Conservation (phyloP, 345 rosid genomes). For the Rhizophora mangle region DNA sequence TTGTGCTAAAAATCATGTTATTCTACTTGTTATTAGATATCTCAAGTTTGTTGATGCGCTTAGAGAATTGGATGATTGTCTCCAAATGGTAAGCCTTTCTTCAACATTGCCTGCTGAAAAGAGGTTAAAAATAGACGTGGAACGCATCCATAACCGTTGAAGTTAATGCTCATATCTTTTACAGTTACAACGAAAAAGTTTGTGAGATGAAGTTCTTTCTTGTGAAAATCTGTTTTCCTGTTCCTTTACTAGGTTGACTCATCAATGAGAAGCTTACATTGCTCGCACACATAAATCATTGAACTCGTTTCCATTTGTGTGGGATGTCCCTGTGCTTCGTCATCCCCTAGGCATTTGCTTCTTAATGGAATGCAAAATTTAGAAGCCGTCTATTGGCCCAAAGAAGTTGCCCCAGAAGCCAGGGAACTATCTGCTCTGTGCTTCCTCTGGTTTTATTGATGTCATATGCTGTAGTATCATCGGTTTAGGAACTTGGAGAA, state of each 20-base stretch:
- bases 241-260: constrained; percentile 60
- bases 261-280: constrained; percentile 94
- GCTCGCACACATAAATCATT: constrained; percentile 56
- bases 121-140: constrained; percentile 71
- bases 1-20: constrained; percentile 15
- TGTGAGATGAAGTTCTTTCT: not conserved
- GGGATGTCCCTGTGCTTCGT: too few relatives aligned
- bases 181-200: not conserved
- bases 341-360: too few relatives aligned
- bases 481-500: constrained; percentile 11
- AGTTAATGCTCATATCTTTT: constrained; percentile 39
- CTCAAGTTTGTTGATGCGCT: constrained; percentile 82
- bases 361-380: too few relatives aligned
- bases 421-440: too few relatives aligned
- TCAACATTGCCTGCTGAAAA: constrained; percentile 83
- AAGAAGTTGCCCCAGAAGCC: constrained; percentile 14
- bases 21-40: constrained; percentile 46
- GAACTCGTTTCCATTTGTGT: too few relatives aligned
- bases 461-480: constrained; percentile 32
- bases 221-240: not conserved
- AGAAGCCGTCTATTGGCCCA: not conserved
- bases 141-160: constrained; percentile 75
- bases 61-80: constrained; percentile 94
- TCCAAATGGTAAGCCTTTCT: constrained; percentile 87
- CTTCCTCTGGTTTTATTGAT: too few relatives aligned